Evolutionary conservation across 495 filamentous ascomycete species (phyloP).

Genomic region (Cairneyella variabilis): DNA sequence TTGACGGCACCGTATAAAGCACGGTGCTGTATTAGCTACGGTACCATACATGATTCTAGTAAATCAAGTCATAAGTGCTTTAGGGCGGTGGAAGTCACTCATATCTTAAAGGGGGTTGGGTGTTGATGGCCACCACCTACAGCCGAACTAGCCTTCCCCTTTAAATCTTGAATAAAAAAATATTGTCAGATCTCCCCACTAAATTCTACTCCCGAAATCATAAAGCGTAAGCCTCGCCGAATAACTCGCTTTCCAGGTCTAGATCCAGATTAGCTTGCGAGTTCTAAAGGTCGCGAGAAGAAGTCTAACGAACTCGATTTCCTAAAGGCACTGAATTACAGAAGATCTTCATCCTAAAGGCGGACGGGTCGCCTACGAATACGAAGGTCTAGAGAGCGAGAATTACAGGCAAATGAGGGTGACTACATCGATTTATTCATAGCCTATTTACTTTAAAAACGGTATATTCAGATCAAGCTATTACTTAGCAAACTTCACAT

Average conservation of each 20-base stretch:
- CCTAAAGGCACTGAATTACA: neutral
- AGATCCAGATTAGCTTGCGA: neutral
- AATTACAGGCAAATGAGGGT: too few relatives aligned
- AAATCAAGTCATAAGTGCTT: neutral
- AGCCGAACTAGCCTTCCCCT: neutral
- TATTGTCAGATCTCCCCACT: neutral
- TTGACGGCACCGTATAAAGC: too few relatives aligned
- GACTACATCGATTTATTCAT: too few relatives aligned
- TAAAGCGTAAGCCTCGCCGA: neutral
- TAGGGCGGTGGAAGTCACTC: neutral
- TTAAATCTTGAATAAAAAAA: too few relatives aligned
- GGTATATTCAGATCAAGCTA: too few relatives aligned
- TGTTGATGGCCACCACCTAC: neutral
- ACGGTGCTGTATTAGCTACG: neutral
- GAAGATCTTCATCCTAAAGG: neutral
- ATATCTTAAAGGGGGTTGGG: neutral
- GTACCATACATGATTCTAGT: neutral
- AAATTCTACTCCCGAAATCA: neutral
- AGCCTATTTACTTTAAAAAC: too few relatives aligned
- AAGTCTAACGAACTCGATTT: neutral
- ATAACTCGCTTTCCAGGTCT: neutral
- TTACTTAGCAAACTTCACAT: too few relatives aligned
- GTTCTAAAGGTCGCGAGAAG: neutral
- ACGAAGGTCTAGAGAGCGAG: neutral
- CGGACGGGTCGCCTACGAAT: neutral